Percentiles rank a stretch among this genome's conserved stretches.
These are phyloP conservation scores for Zizania palustris DNA, from an alignment of 202 grass and related monocot genomes.

Conservation along the genomic window DNA sequence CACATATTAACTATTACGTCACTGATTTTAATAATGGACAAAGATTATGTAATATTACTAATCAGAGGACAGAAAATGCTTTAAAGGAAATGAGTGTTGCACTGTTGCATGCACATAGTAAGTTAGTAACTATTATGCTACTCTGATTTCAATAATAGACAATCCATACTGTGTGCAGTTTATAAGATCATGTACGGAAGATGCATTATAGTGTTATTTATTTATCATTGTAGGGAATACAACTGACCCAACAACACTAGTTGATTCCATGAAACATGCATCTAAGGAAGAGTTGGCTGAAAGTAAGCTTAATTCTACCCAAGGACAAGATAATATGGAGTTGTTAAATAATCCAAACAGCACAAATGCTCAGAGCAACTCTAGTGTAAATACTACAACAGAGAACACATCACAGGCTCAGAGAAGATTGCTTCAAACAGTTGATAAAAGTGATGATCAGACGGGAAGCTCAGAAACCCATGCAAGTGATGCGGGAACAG, in stretches of 20 bases:
- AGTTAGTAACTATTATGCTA: conserved; percentile 4
- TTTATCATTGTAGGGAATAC: conserved; percentile 44
- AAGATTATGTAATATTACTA: conserved; percentile 4
- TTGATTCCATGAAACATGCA: conserved; percentile 40
- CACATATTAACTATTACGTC: not conserved
- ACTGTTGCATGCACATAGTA: not conserved
- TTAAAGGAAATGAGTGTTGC: not conserved
- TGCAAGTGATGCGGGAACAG: conserved; percentile 28
- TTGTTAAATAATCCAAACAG: conserved; percentile 38
- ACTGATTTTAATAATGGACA: not conserved
- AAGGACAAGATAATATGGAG: conserved; percentile 42
- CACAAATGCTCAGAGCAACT: conserved; percentile 37
- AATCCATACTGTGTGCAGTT: not conserved
- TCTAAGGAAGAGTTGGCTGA: conserved; percentile 43
- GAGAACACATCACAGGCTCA: conserved; percentile 60
- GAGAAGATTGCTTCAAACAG: conserved; percentile 75
- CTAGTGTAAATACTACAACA: conserved; percentile 32
- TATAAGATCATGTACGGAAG: conserved; percentile 4
- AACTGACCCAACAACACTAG: conserved; percentile 32
- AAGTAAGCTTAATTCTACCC: conserved; percentile 46
- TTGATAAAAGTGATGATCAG: conserved; percentile 50
- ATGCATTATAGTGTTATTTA: conserved; percentile 40
- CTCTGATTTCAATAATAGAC: conserved; percentile 1
- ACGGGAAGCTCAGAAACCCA: conserved; percentile 53
- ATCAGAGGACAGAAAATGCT: conserved; percentile 8